Conservation (phyloP, 495 filamentous ascomycete species). For the Neurospora hispaniola region DNA sequence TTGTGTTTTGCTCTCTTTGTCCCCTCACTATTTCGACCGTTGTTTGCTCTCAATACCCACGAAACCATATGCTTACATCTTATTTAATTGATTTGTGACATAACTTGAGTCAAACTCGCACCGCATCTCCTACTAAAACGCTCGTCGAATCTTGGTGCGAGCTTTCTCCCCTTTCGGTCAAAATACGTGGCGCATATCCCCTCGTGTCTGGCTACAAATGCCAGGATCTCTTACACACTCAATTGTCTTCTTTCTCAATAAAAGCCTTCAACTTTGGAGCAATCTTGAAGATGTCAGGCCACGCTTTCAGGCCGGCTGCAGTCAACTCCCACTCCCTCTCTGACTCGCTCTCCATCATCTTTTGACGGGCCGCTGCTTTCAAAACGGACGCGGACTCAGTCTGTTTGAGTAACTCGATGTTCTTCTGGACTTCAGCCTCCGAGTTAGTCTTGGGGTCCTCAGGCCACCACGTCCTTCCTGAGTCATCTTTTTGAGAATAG, state of each 20-base stretch:
- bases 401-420: not conserved
- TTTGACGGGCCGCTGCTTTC: not conserved
- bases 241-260: not conserved
- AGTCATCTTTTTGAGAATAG: not conserved
- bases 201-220: not conserved
- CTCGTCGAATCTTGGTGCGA: not conserved
- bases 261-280: not conserved
- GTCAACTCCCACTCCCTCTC: not conserved
- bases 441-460: not conserved
- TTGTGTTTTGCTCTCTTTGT: not conserved
- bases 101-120: not conserved
- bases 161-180: not conserved
- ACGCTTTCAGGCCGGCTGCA: not conserved
- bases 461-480: not conserved
- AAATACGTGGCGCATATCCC: not conserved
- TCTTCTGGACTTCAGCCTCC: not conserved
- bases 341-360: not conserved
- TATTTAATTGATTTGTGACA: not conserved
- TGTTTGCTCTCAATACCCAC: not conserved
- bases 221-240: not conserved
- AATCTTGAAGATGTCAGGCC: not conserved
- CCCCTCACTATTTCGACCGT: not conserved
- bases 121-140: not conserved
- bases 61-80: not conserved
- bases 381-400: not conserved